Evolutionary conservation across 371 early-diverging fungal species (phyloP).

Genomic region (Rhizomucor pusillus): DNA sequence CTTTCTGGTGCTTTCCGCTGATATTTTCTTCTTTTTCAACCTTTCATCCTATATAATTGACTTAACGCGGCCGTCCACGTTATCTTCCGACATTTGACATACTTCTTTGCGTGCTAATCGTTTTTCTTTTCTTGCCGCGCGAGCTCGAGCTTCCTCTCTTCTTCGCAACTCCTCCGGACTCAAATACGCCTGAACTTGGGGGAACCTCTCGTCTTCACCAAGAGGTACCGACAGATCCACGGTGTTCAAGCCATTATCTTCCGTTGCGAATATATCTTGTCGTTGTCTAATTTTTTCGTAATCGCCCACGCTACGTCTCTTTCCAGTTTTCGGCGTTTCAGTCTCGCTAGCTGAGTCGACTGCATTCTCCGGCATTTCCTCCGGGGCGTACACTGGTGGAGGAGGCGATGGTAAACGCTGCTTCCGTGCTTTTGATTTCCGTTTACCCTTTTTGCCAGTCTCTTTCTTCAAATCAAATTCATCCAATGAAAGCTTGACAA

Average conservation of each 20-base stretch:
- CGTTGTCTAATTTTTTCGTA: constrained; percentile 26
- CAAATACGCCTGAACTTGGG: constrained; percentile 57
- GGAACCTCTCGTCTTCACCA: constrained; percentile 60
- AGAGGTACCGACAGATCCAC: constrained; percentile 65
- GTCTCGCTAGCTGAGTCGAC: constrained; percentile 49
- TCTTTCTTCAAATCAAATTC: constrained; percentile 32
- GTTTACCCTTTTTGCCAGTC: constrained; percentile 21
- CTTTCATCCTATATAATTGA: constrained; percentile 8
- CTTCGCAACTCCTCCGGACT: constrained; percentile 63
- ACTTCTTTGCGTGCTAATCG: constrained; percentile 22
- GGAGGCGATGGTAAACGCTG: constrained; percentile 33
- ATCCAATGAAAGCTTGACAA: constrained; percentile 71
- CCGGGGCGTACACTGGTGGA: constrained; percentile 57
- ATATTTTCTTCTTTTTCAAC: constrained; percentile 23
- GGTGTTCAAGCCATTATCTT: constrained; percentile 39
- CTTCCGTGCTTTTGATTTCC: constrained; percentile 19
- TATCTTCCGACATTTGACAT: constrained; percentile 10
- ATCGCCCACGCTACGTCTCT: background rate
- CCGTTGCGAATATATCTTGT: constrained; percentile 42
- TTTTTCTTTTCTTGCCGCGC: constrained; percentile 35
- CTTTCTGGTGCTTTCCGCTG: constrained; percentile 11
- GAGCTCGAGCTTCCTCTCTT: constrained; percentile 52
- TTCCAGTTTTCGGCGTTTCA: constrained; percentile 13
- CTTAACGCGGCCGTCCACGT: constrained; percentile 3
- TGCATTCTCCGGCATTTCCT: constrained; percentile 70